Percentiles rank a stretch among this genome's conserved stretches.
These are phyloP conservation scores for Pythium scleroteichum DNA, from an alignment of 352 stramenopile species.

Conservation along the genomic window DNA sequence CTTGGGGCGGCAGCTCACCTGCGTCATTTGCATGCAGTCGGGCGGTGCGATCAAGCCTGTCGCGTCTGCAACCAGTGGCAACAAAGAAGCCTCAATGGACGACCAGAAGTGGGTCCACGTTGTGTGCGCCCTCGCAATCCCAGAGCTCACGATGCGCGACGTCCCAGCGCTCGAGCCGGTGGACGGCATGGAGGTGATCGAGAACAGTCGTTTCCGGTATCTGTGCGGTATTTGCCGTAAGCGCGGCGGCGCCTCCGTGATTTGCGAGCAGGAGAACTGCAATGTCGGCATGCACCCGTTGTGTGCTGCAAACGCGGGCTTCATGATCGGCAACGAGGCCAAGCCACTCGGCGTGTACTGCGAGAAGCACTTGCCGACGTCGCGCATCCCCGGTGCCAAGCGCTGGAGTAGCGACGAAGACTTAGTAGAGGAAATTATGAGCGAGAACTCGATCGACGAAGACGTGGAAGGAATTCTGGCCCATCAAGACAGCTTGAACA, in stretches of 20 bases:
- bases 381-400: constrained; percentile 72
- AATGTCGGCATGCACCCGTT: constrained; percentile 80
- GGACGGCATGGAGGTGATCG: constrained; percentile 82
- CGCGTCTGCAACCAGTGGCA: constrained; percentile 13
- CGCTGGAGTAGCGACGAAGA: constrained; percentile 85
- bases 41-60: constrained; percentile 81
- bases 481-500: constrained; percentile 32
- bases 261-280: constrained; percentile 77
- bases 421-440: constrained; percentile 84
- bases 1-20: constrained; percentile 65
- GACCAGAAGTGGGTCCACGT: constrained; percentile 86
- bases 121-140: constrained; percentile 81
- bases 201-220: constrained; percentile 82
- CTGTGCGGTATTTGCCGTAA: constrained; percentile 81
- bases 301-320: constrained; percentile 72
- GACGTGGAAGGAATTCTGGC: constrained; percentile 32
- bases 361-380: constrained; percentile 76
- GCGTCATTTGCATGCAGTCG: constrained; percentile 75
- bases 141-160: constrained; percentile 82
- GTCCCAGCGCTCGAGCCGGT: constrained; percentile 82
- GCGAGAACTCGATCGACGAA: constrained; percentile 51
- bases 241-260: constrained; percentile 73
- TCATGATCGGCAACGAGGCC: constrained; percentile 75
- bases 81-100: constrained; percentile 18
- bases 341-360: constrained; percentile 79